Percentiles rank a stretch among this genome's conserved stretches.
Conservation (phyloP, 257 asterid species). For the Ajuga chamaepitys region DNA sequence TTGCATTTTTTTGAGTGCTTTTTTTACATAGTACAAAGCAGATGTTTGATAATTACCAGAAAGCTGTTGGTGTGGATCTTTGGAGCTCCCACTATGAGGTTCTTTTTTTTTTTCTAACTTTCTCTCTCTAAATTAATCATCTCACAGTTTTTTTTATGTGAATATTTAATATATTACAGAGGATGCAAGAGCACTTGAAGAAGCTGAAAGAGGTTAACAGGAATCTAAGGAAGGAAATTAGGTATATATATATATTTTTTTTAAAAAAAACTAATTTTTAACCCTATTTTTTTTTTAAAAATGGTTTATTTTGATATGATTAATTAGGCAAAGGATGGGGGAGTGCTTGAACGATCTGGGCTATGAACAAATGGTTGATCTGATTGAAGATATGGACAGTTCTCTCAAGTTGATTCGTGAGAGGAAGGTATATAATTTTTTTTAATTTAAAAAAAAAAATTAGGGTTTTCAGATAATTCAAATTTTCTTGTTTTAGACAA, state of each 20-base stretch:
- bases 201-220: conserved; percentile 74
- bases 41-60: conserved; percentile 73
- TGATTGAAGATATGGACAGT: conserved; percentile 35
- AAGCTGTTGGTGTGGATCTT: conserved; percentile 62
- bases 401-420: conserved; percentile 41
- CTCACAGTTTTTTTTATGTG: too few relatives aligned
- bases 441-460: neutral
- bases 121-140: too few relatives aligned
- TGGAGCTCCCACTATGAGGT: conserved; percentile 92
- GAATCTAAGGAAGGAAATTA: conserved; percentile 71
- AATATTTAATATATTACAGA: conserved; percentile 22
- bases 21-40: conserved; percentile 53
- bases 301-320: neutral
- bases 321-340: conserved; percentile 45
- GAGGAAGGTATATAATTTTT: conserved; percentile 25
- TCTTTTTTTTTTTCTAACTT: neutral
- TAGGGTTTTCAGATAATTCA: conserved; percentile 15
- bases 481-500: neutral
- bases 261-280: neutral
- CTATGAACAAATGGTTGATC: conserved; percentile 37
- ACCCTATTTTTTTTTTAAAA: neutral
- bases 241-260: too few relatives aligned
- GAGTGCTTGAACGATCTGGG: conserved; percentile 50
- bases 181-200: conserved; percentile 88
- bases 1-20: neutral